These are phyloP conservation scores for Cardamine chenopodiifolia DNA, from an alignment of 345 rosid species.

Conservation along the genomic window DNA sequence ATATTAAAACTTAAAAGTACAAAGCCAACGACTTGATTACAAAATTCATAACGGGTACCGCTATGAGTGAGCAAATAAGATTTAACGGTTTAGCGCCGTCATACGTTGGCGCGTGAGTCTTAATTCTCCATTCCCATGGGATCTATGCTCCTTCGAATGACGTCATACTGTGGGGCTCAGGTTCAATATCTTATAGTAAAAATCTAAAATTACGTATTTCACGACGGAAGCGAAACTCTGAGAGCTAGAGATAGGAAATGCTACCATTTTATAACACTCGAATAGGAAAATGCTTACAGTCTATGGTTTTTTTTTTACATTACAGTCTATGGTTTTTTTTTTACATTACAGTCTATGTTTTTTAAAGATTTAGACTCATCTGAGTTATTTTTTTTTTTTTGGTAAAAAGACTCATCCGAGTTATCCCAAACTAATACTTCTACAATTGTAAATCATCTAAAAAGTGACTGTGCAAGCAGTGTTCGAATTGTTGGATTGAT, in stretches of 20 bases:
- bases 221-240: neutral
- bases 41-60: conserved; percentile 14
- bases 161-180: conserved; percentile 11
- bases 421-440: neutral
- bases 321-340: too few species aligned
- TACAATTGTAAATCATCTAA: neutral
- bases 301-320: too few species aligned
- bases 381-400: too few species aligned
- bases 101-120: conserved; percentile 29
- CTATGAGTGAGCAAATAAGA: neutral
- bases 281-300: neutral
- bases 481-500: neutral
- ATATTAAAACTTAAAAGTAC: neutral
- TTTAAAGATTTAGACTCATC: neutral
- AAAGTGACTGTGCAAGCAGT: neutral
- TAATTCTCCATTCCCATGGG: conserved; percentile 33
- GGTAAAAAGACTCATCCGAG: neutral
- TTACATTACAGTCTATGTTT: too few species aligned
- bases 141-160: conserved; percentile 12
- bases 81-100: conserved; percentile 39
- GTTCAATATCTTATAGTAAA: conserved; percentile 1
- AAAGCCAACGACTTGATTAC: conserved; percentile 7
- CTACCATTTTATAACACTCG: neutral
- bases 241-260: neutral
- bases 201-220: neutral